A percentile compares a stretch with the other conserved stretches of the same genome.
Conservation (phyloP, 768 basidiomycete species). For the Suillus decipiens region DNA sequence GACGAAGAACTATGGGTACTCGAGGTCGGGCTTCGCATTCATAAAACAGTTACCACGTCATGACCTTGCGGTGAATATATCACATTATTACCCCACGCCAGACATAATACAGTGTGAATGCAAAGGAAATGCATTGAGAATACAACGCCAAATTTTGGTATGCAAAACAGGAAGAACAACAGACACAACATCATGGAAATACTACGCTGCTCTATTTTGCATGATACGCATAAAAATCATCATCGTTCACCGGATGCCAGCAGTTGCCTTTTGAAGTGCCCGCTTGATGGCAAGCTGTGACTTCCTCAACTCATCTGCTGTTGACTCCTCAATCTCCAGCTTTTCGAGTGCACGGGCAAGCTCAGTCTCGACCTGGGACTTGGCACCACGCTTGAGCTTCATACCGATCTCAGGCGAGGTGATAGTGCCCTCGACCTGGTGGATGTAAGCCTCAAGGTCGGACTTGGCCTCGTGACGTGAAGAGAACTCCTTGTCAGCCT, state of each 20-base stretch:
- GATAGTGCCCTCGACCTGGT: slow-evolving; percentile 95
- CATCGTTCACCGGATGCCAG: slow-evolving; percentile 71
- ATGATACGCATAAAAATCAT: slow-evolving; percentile 7
- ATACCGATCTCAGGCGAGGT: slow-evolving; percentile 95
- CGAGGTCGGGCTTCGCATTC: slow-evolving; percentile 79
- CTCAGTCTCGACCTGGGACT: slow-evolving; percentile 93
- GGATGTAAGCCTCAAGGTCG: slow-evolving; percentile 96
- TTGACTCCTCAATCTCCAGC: slow-evolving; percentile 95
- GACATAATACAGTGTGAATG: background rate
- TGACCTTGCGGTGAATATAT: background rate
- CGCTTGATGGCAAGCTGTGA: slow-evolving; percentile 95
- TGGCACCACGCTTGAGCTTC: slow-evolving; percentile 98
- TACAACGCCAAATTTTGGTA: slow-evolving; percentile 12
- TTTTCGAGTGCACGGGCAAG: slow-evolving; percentile 98
- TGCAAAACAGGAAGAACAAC: slow-evolving; percentile 18
- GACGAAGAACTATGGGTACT: slow-evolving; percentile 97
- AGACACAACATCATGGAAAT: slow-evolving; percentile 21
- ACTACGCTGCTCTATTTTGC: slow-evolving; percentile 21
- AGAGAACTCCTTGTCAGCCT: slow-evolving; percentile 96
- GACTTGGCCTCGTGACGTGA: slow-evolving; percentile 98
- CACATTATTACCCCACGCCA: background rate
- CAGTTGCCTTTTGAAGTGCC: slow-evolving; percentile 96
- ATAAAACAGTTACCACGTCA: slow-evolving; percentile 50
- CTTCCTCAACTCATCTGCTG: slow-evolving; percentile 94
- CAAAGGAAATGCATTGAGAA: slow-evolving; percentile 2